Base-by-base conservation (phyloP, 176 grass and related monocot genomes). In the Musa schizocarpa region DNA sequence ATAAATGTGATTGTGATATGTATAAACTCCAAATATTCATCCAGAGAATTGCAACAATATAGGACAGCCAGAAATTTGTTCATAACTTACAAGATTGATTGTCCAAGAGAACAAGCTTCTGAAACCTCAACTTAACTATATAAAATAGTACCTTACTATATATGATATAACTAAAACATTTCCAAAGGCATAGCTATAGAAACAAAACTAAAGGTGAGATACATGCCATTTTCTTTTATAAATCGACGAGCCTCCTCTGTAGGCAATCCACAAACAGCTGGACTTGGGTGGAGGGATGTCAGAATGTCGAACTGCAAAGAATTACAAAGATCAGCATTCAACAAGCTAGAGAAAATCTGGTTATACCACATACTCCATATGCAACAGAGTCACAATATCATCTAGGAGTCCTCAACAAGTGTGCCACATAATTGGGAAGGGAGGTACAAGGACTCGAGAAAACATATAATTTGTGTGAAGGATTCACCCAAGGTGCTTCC, bases 261-360 rank as follows among this genome's bases (percentile, higher is more conserved):
- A 34, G 95, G 88, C 25, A 99, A 84, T 79, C 95, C 91, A 89
- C 95, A 93, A 86, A 92, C 95, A 74, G 88, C 91, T 80, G 95
- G 88, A 76, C 95, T 99, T 64, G 90, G 95, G 84, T 99, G 95
- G 72, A 99, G 86, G 82, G 84, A 85, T 68, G 83, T 92, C 78
- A 99, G 78, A 56, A 99, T 93, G 16, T 94, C 95, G 81, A 99
- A 99, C 95, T 99, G 82, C 58, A 89, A 68, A 54, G 51, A 71
- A 21, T 27, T n/a, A 54, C 13, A 78, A 68, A 78, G 16, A 12
- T 50, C 17, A 77, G 75, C 43, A 70, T 50, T 27, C 48, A 53
- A 14, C 16, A 72, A 9, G 13, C 56, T 54, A 65, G 12, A 73
- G n/a, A 72, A 11, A 72, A 64, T 9, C 7, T 25, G 24, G 24